Conservation (phyloP, 2,329 filamentous ascomycete genomes). For the Drechmeria coniospora region DNA sequence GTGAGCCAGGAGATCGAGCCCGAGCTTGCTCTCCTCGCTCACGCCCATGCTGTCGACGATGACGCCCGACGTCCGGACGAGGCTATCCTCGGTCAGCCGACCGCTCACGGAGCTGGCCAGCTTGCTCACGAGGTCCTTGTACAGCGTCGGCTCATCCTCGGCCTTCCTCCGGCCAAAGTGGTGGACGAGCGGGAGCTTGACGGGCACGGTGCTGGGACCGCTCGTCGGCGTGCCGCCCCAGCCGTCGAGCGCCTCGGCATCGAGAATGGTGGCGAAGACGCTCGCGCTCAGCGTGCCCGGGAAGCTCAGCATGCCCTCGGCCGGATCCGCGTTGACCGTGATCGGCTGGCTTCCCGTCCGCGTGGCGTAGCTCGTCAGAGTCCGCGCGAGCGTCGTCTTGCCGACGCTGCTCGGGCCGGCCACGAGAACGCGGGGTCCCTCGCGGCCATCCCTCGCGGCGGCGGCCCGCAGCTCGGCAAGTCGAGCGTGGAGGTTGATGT, state of each 20-base stretch:
- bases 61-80: constrained; percentile 58
- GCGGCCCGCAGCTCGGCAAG: constrained; percentile 57
- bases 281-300: constrained; percentile 74
- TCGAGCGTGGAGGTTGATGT: constrained; percentile 77
- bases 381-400: constrained; percentile 69
- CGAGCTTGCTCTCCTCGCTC: constrained; percentile 47
- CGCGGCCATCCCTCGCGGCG: constrained; percentile 28
- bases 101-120: constrained; percentile 67
- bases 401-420: constrained; percentile 65
- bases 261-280: constrained; percentile 76
- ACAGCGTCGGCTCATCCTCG: constrained; percentile 58
- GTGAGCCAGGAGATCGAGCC: constrained; percentile 67
- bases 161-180: constrained; percentile 65
- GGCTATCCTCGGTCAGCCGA: constrained; percentile 59
- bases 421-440: constrained; percentile 72
- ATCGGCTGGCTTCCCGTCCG: constrained; percentile 60
- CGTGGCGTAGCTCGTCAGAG: constrained; percentile 65
- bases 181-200: constrained; percentile 85
- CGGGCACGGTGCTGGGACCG: constrained; percentile 72
- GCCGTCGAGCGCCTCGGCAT: constrained; percentile 62
- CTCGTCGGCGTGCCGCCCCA: constrained; percentile 87
- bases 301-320: constrained; percentile 61
- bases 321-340: constrained; percentile 71
- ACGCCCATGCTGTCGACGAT: constrained; percentile 73
- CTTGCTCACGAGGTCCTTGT: constrained; percentile 57